Conservation (phyloP, 1,284 basidiomycete genomes). For the Ceratorhiza oryzae-sativae region DNA sequence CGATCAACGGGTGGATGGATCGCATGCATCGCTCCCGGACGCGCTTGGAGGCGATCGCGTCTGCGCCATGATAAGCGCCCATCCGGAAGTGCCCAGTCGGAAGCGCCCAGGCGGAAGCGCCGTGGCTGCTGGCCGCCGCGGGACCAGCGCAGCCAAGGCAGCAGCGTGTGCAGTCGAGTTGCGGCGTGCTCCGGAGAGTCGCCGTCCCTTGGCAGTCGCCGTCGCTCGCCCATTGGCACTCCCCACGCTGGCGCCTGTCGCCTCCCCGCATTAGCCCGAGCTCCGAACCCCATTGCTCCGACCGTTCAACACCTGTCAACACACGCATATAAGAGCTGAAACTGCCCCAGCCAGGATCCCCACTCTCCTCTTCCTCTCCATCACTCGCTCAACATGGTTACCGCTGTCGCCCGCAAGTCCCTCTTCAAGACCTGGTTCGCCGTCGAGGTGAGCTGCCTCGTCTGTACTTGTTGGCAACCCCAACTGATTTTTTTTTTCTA, state of each 20-base stretch:
- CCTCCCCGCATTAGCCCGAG: constrained; percentile 1
- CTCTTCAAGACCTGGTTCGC: constrained; percentile 68
- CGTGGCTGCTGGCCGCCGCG: no score
- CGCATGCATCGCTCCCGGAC: background rate
- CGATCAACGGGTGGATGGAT: background rate
- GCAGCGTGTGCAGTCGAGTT: background rate
- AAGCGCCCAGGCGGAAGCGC: no score
- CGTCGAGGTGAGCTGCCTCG: constrained; percentile 66
- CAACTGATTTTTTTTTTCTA: constrained; percentile 47
- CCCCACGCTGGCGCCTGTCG: background rate
- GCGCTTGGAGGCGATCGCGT: no score
- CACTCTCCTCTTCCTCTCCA: background rate
- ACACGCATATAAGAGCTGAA: constrained; percentile 4
- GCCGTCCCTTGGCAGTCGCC: background rate
- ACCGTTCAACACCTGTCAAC: constrained; percentile 15
- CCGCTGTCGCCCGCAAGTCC: constrained; percentile 39
- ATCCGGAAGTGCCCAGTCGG: no score
- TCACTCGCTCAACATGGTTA: constrained; percentile 30
- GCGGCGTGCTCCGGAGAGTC: background rate
- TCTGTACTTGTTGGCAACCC: background rate
- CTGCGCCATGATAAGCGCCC: constrained; percentile 1
- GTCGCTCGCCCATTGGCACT: background rate
- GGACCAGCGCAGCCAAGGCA: background rate
- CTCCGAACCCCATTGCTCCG: constrained; percentile 15
- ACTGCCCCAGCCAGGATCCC: constrained; percentile 4